Conservation (phyloP, 1,284 basidiomycete genomes). For the Sanguinoderma infundibulare region DNA sequence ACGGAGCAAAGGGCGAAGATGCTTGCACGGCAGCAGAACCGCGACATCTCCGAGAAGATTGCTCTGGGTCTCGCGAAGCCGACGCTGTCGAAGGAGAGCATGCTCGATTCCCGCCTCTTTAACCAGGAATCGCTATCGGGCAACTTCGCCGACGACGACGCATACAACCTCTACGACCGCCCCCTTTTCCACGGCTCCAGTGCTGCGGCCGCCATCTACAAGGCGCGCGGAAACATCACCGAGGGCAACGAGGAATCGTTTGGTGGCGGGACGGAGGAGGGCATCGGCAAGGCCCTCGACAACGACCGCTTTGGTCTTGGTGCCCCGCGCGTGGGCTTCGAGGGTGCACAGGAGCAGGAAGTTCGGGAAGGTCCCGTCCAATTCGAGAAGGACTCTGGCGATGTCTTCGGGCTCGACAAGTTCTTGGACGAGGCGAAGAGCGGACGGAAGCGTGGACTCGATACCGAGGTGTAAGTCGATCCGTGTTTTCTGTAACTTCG, state of each 20-base stretch:
- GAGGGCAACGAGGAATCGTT: constrained; percentile 89
- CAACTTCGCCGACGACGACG: constrained; percentile 90
- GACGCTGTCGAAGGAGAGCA: constrained; percentile 91
- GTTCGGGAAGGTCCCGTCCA: constrained; percentile 94
- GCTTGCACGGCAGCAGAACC: constrained; percentile 94
- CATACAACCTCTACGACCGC: constrained; percentile 93
- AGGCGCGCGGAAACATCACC: constrained; percentile 83
- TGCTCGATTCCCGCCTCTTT: constrained; percentile 97
- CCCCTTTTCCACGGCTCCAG: constrained; percentile 96
- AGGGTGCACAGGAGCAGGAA: constrained; percentile 85
- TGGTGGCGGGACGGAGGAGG: constrained; percentile 94
- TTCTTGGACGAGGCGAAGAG: constrained; percentile 98
- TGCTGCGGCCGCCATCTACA: constrained; percentile 97
- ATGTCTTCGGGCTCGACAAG: constrained; percentile 98
- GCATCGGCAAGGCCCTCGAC: constrained; percentile 86
- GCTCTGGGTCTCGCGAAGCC: constrained; percentile 98
- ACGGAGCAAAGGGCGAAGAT: constrained; percentile 95
- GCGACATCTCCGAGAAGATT: constrained; percentile 99
- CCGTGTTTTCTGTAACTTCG: not conserved
- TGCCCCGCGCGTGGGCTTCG: constrained; percentile 85
- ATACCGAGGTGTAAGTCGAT: constrained; percentile 68
- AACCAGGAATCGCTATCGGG: constrained; percentile 89
- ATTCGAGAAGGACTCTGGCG: constrained; percentile 96
- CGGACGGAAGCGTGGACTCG: constrained; percentile 89
- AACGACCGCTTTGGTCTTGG: constrained; percentile 96